phyloP scores from a whole-genome alignment of 768 basidiomycete species.

The Tephrocybe rancida region DNA sequence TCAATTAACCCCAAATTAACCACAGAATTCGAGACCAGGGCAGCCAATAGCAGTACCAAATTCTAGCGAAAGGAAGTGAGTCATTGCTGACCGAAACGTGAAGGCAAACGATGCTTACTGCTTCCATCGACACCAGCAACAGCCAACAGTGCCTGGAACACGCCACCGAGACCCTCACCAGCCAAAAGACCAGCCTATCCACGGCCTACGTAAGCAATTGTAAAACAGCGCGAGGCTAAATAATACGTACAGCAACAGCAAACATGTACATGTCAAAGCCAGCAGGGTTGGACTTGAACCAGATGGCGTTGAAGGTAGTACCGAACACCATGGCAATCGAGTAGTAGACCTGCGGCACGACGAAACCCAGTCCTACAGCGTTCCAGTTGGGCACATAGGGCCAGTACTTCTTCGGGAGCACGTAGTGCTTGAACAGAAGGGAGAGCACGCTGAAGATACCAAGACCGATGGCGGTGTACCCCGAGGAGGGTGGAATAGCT shows the following conservation, averaged over 20 bases:
- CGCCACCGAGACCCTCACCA: slow-evolving; percentile 64
- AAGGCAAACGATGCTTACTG: slow-evolving; percentile 29
- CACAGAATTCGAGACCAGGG: slow-evolving; percentile 54
- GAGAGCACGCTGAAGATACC: slow-evolving; percentile 45
- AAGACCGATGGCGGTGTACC: slow-evolving; percentile 59
- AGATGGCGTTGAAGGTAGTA: slow-evolving; percentile 48
- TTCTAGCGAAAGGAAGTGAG: slow-evolving; percentile 22
- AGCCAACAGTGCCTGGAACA: slow-evolving; percentile 58
- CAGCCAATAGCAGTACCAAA: slow-evolving; percentile 57
- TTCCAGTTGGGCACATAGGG: slow-evolving; percentile 59
- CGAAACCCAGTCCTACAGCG: slow-evolving; percentile 54
- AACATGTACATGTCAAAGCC: slow-evolving; percentile 62
- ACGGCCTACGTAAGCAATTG: background rate
- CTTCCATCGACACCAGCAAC: slow-evolving; percentile 52
- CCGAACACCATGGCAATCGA: slow-evolving; percentile 53
- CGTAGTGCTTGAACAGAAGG: slow-evolving; percentile 47
- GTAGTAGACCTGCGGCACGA: slow-evolving; percentile 53
- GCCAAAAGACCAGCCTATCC: slow-evolving; percentile 50
- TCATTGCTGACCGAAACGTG: background rate
- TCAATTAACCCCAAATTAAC: slow-evolving; percentile 31
- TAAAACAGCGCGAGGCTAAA: background rate
- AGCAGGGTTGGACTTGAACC: slow-evolving; percentile 45
- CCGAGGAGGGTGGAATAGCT: slow-evolving; percentile 57
- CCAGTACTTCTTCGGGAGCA: slow-evolving; percentile 52
- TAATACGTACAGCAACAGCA: slow-evolving; percentile 43